Conservation (phyloP, 768 basidiomycete species). For the Tulasnella sp. region DNA sequence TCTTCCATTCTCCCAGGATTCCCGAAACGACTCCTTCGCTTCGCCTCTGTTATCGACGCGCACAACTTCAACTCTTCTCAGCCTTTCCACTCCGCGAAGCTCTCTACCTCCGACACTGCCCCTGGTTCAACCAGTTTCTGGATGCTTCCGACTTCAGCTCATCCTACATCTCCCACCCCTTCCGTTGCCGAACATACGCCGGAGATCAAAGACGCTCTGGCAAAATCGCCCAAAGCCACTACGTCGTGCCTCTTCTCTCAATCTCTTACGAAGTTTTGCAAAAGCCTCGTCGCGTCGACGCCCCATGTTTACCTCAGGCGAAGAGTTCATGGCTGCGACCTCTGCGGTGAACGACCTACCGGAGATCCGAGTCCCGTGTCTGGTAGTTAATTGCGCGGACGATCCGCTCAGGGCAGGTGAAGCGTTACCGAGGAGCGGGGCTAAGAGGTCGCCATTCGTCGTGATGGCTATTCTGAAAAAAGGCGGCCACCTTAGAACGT, state of each 20-base stretch:
- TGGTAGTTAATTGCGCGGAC: not conserved
- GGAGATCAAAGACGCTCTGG: not conserved
- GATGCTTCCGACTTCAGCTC: no score
- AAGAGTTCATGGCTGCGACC: not conserved
- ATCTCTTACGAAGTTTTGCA: not conserved
- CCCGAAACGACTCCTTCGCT: not conserved
- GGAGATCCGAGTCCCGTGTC: not conserved
- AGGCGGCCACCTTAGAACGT: not conserved
- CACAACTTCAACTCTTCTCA: not conserved
- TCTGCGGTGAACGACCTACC: not conserved
- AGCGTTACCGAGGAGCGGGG: not conserved
- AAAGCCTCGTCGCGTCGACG: not conserved
- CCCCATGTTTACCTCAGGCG: not conserved
- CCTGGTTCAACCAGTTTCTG: no score
- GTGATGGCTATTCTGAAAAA: no score
- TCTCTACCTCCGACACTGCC: not conserved
- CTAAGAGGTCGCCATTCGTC: no score
- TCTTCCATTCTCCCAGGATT: not conserved
- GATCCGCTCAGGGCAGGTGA: not conserved
- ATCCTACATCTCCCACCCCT: no score
- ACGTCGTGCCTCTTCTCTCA: not conserved
- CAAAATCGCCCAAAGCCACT: not conserved
- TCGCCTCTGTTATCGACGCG: not conserved
- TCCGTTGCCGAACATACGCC: not conserved
- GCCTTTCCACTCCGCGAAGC: not conserved